A percentile compares a stretch with the other conserved stretches of the same genome.
Conservation (phyloP, 257 asterid species). For the Ilex asprella region DNA sequence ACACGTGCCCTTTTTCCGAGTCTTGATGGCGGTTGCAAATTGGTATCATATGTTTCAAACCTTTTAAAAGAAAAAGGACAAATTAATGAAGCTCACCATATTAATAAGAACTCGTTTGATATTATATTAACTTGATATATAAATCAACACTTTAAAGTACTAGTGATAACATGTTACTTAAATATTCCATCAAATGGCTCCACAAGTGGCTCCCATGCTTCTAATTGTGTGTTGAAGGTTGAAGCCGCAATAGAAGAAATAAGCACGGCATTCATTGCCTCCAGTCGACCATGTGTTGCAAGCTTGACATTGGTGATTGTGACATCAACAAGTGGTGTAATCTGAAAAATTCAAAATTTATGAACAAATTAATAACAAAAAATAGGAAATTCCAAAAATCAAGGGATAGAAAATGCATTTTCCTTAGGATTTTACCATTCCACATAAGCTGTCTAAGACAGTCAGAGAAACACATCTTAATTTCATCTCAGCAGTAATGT, state of each 20-base stretch:
- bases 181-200: constrained; percentile 98
- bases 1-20: constrained; percentile 76
- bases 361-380: constrained; percentile 18
- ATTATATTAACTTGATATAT: no score
- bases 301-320: constrained; percentile 89
- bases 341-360: constrained; percentile 36
- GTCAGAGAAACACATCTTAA: constrained; percentile 82
- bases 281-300: constrained; percentile 87
- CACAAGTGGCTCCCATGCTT: constrained; percentile 98
- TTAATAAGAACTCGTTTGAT: background rate
- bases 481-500: constrained; percentile 91
- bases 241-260: constrained; percentile 90
- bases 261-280: constrained; percentile 85
- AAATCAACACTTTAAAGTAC: constrained; percentile 7
- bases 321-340: constrained; percentile 95
- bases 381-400: constrained; percentile 10
- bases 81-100: background rate
- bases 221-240: constrained; percentile 78
- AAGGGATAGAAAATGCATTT: constrained; percentile 6
- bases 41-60: constrained; percentile 84
- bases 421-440: constrained; percentile 54
- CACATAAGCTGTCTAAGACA: constrained; percentile 86
- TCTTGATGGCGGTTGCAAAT: constrained; percentile 45
- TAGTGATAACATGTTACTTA: constrained; percentile 46
- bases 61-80: constrained; percentile 34